These are phyloP conservation scores for Papiliotrema laurentii DNA, from an alignment of 1,284 basidiomycete genomes.

Conservation along the genomic window DNA sequence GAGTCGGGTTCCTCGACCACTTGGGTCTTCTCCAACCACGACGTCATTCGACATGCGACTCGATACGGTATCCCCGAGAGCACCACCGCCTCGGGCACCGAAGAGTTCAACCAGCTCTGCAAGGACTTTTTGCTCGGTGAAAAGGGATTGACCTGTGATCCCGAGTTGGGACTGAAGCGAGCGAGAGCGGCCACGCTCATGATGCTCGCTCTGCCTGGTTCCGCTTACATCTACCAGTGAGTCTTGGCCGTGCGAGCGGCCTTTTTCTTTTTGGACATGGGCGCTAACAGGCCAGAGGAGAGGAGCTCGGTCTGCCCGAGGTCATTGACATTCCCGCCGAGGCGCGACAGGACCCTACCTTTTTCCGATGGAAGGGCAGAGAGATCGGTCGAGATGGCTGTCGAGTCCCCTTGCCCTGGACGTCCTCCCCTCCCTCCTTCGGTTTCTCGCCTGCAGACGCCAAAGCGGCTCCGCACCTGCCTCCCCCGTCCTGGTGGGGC, in stretches of 20 bases:
- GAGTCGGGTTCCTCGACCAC: slow-evolving; percentile 28
- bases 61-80: slow-evolving; percentile 26
- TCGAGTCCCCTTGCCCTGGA: slow-evolving; percentile 36
- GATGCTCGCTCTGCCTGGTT: slow-evolving; percentile 39
- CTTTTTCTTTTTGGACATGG: background rate
- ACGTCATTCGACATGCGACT: slow-evolving; percentile 33
- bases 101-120: background rate
- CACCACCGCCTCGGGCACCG: background rate
- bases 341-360: slow-evolving; percentile 38
- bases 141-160: slow-evolving; percentile 16
- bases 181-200: slow-evolving; percentile 33
- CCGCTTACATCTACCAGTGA: slow-evolving; percentile 41
- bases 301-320: slow-evolving; percentile 42
- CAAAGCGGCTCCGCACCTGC: slow-evolving; percentile 25
- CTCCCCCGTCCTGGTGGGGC: slow-evolving; percentile 28
- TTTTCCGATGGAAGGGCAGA: slow-evolving; percentile 29
- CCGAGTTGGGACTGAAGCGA: slow-evolving; percentile 23
- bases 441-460: slow-evolving; percentile 22
- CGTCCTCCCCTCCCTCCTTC: slow-evolving; percentile 15
- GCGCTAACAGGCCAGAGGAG: slow-evolving; percentile 18
- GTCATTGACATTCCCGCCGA: slow-evolving; percentile 29
- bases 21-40: slow-evolving; percentile 42
- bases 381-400: slow-evolving; percentile 42
- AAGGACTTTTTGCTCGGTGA: slow-evolving; percentile 8
- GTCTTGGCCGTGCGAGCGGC: slow-evolving; percentile 2